A percentile compares a stretch with the other conserved stretches of the same genome.
phyloP scores from a whole-genome alignment of 805 yeast genomes.

The Zygosaccharomyces gambellarensis region DNA sequence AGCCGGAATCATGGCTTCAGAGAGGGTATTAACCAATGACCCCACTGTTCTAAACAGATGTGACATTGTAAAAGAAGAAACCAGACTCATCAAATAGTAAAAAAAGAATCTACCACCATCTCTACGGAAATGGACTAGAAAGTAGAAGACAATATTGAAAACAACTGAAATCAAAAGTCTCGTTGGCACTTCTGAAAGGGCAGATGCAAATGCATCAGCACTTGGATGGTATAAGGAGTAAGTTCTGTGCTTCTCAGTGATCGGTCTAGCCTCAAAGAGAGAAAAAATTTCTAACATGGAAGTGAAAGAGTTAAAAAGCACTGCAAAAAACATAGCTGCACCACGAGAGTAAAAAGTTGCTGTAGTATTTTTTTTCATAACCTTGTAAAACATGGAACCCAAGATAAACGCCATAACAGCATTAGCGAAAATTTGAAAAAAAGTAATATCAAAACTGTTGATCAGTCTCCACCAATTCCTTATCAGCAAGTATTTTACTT shows the following conservation, averaged over 20 bases:
- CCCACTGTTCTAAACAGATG: conserved; percentile 53
- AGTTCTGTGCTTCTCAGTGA: conserved; percentile 54
- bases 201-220: conserved; percentile 53
- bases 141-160: conserved; percentile 49
- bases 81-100: conserved; percentile 41
- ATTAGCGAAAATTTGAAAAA: conserved; percentile 43
- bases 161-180: conserved; percentile 41
- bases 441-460: conserved; percentile 46
- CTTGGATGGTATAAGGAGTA: conserved; percentile 56
- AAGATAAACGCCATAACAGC: conserved; percentile 50
- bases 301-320: conserved; percentile 57
- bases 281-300: conserved; percentile 55
- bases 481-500: conserved; percentile 42
- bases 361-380: conserved; percentile 36
- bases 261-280: conserved; percentile 50
- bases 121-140: conserved; percentile 50
- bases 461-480: conserved; percentile 47
- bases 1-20: conserved; percentile 58
- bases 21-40: conserved; percentile 42
- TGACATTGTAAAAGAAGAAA: conserved; percentile 49
- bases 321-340: conserved; percentile 64
- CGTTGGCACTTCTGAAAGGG: conserved; percentile 48
- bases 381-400: conserved; percentile 55
- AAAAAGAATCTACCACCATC: conserved; percentile 52
- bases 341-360: conserved; percentile 50